phyloP scores from a whole-genome alignment of 2,329 filamentous ascomycete species.

The Pseudogymnoascus sp. region DNA sequence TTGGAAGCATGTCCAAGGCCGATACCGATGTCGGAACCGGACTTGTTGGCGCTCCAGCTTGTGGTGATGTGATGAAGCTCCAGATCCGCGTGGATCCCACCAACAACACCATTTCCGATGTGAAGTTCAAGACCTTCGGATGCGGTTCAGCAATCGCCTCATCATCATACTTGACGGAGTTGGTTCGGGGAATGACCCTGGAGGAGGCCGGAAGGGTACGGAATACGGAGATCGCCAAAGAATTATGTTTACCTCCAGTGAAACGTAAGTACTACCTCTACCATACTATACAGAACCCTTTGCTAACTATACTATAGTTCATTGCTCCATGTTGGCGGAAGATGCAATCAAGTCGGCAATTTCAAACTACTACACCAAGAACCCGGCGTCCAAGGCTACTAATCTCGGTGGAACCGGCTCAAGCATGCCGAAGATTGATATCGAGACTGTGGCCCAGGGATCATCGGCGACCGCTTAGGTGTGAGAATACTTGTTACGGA shows the following conservation, averaged over 20 bases:
- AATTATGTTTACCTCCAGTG: conserved; percentile 80
- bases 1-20: conserved; percentile 71
- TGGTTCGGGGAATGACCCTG: conserved; percentile 91
- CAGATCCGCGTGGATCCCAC: conserved; percentile 87
- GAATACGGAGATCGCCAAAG: conserved; percentile 98
- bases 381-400: conserved; percentile 66
- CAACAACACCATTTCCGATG: conserved; percentile 82
- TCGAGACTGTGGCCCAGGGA: conserved; percentile 47
- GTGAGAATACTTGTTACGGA: neutral
- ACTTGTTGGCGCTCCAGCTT: conserved; percentile 83
- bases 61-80: conserved; percentile 89
- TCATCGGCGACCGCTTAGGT: conserved; percentile 25
- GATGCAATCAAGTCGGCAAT: conserved; percentile 91
- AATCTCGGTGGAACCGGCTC: conserved; percentile 69
- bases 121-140: conserved; percentile 97
- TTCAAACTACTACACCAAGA: conserved; percentile 85
- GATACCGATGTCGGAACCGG: conserved; percentile 82
- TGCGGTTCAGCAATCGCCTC: conserved; percentile 92
- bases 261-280: conserved; percentile 56
- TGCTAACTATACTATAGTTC: conserved; percentile 47
- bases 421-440: conserved; percentile 58
- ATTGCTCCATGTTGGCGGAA: conserved; percentile 89
- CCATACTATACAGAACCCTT: neutral
- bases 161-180: conserved; percentile 87
- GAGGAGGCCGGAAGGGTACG: conserved; percentile 88